Conservation (phyloP, 768 basidiomycete genomes). For the Rhizopogon sp. region DNA sequence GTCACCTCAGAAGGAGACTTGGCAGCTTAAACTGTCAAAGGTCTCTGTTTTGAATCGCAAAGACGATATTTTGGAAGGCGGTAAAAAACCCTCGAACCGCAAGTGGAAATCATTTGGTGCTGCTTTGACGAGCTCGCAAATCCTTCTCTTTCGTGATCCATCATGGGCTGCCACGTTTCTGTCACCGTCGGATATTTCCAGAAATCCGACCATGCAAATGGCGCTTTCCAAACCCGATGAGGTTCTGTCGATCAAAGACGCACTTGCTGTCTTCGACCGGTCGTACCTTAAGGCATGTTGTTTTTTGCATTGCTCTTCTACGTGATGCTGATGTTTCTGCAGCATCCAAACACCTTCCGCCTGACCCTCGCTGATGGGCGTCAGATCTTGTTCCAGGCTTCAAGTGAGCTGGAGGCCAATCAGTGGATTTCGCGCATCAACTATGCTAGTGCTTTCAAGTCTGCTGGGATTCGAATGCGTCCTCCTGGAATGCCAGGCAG, state of each 20-base stretch:
- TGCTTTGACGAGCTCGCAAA: conserved; percentile 82
- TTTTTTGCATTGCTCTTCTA: neutral
- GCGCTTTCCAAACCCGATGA: conserved; percentile 76
- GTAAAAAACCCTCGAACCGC: conserved; percentile 66
- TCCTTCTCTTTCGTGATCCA: conserved; percentile 83
- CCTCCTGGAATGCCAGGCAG: conserved; percentile 61
- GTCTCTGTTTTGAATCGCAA: conserved; percentile 79
- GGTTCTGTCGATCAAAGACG: conserved; percentile 68
- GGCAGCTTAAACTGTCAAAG: conserved; percentile 69
- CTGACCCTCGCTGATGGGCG: conserved; percentile 73
- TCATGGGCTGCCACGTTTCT: conserved; percentile 46
- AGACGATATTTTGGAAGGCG: conserved; percentile 71
- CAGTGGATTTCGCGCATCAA: conserved; percentile 92
- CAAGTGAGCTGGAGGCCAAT: conserved; percentile 67
- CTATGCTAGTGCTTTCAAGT: conserved; percentile 90
- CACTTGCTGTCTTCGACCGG: conserved; percentile 76
- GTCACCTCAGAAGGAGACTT: conserved; percentile 26
- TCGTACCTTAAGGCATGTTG: conserved; percentile 67
- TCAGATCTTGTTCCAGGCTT: conserved; percentile 75
- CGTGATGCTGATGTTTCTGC: neutral
- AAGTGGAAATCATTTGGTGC: conserved; percentile 91
- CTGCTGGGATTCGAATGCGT: conserved; percentile 77
- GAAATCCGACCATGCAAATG: conserved; percentile 33
- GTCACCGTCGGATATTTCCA: conserved; percentile 35
- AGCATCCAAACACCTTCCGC: conserved; percentile 74